Evolutionary conservation across 345 rosid species (phyloP).

Genomic region (Raphanus sativus): DNA sequence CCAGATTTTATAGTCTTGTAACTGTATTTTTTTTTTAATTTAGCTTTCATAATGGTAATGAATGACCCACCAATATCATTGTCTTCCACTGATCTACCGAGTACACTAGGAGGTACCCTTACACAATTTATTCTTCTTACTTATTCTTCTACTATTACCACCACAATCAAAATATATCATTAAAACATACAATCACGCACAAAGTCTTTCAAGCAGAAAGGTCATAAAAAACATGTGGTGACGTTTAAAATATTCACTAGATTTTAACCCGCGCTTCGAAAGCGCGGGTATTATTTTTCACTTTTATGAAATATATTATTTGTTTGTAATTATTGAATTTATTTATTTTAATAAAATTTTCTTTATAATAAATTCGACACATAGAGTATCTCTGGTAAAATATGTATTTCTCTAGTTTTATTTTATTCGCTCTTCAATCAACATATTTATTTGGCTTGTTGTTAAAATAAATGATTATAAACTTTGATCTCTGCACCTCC

Average conservation of each 20-base stretch:
- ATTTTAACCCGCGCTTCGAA: too few relatives aligned
- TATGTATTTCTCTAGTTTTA: too few relatives aligned
- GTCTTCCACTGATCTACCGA: slow-evolving; percentile 7
- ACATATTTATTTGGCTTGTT: too few relatives aligned
- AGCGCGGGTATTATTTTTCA: too few relatives aligned
- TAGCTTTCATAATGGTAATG: background rate
- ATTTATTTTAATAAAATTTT: too few relatives aligned
- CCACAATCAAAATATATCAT: background rate
- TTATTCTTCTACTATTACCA: background rate
- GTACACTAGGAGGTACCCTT: background rate
- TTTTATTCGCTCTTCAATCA: too few relatives aligned
- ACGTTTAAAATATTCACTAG: background rate
- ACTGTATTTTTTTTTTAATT: background rate
- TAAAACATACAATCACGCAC: slow-evolving; percentile 8
- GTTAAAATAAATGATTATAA: too few relatives aligned
- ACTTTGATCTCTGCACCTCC: too few relatives aligned
- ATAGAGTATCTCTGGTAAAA: too few relatives aligned
- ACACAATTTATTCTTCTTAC: background rate
- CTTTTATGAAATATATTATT: too few relatives aligned
- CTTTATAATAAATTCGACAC: too few relatives aligned
- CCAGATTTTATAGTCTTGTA: slow-evolving; percentile 3
- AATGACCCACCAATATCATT: slow-evolving; percentile 11
- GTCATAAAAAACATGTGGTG: background rate
- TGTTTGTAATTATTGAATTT: too few relatives aligned
- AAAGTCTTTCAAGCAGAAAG: background rate